These are phyloP conservation scores for Termitomyces sp. DNA, from an alignment of 1,284 basidiomycete genomes.

Conservation along the genomic window DNA sequence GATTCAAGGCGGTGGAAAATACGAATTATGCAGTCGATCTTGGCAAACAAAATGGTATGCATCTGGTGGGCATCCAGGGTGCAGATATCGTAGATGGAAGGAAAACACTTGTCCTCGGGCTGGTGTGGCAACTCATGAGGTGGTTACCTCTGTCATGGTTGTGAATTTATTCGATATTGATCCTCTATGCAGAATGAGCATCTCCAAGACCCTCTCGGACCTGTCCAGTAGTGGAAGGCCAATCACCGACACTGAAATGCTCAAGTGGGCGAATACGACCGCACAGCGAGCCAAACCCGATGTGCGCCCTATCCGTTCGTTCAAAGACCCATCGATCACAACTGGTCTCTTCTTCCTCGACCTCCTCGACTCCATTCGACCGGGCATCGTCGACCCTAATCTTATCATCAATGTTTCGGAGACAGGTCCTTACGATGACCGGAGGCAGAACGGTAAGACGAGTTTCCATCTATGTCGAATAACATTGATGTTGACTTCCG, in stretches of 20 bases:
- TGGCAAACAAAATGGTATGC: constrained; percentile 89
- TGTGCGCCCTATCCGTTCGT: constrained; percentile 77
- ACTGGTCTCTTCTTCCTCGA: constrained; percentile 94
- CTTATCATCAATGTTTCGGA: constrained; percentile 68
- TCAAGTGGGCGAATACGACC: constrained; percentile 92
- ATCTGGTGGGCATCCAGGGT: constrained; percentile 95
- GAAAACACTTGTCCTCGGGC: constrained; percentile 88
- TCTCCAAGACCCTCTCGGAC: constrained; percentile 84
- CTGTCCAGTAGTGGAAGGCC: constrained; percentile 73
- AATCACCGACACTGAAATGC: constrained; percentile 89
- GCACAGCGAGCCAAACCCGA: constrained; percentile 71
- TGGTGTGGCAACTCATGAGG: constrained; percentile 99
- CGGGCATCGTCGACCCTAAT: constrained; percentile 91
- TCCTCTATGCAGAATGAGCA: constrained; percentile 61
- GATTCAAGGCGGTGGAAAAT: constrained; percentile 98
- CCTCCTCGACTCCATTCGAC: constrained; percentile 84
- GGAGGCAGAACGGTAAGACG: constrained; percentile 81
- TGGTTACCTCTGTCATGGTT: constrained; percentile 24
- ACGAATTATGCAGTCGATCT: constrained; percentile 96
- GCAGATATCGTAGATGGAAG: constrained; percentile 93
- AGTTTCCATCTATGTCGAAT: constrained; percentile 8
- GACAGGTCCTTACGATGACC: constrained; percentile 79
- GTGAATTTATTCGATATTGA: neutral
- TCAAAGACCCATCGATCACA: constrained; percentile 90
- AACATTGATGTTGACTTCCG: constrained; percentile 1